Conservation (phyloP, 495 filamentous ascomycete genomes). For the Neurospora africana region DNA sequence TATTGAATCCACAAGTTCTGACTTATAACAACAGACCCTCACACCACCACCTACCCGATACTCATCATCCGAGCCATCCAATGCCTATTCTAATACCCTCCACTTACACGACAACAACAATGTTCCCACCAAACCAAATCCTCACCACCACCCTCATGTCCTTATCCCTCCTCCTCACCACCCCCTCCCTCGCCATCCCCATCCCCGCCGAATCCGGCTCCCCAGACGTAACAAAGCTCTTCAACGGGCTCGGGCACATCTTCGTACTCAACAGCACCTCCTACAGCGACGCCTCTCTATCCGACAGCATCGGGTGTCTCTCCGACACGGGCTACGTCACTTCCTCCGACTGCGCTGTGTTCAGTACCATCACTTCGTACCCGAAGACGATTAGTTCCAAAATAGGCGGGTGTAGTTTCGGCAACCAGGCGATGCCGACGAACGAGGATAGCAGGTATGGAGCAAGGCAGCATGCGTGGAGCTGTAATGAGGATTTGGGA, state of each 20-base stretch:
- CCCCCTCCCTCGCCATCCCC: background rate
- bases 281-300: slow-evolving; percentile 2
- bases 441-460: slow-evolving; percentile 29
- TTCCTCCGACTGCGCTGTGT: slow-evolving; percentile 21
- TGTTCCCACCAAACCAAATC: too few species aligned
- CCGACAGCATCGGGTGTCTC: slow-evolving; percentile 24
- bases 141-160: background rate
- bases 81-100: too few species aligned
- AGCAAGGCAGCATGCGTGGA: slow-evolving; percentile 14
- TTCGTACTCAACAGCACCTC: slow-evolving; percentile 18
- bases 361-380: slow-evolving; percentile 9
- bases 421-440: slow-evolving; percentile 16
- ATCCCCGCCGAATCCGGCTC: background rate
- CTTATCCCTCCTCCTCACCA: background rate
- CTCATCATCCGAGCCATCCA: background rate
- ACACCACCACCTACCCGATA: background rate
- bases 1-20: too few species aligned
- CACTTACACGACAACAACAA: too few species aligned
- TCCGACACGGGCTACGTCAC: slow-evolving; percentile 16
- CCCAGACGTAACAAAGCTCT: slow-evolving; percentile 2
- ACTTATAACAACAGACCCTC: background rate
- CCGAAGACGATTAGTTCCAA: slow-evolving; percentile 20
- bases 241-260: slow-evolving; percentile 21
- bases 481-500: slow-evolving; percentile 7
- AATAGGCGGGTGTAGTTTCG: slow-evolving; percentile 23